These are phyloP conservation scores for Cavenderia fasciculata DNA, from an alignment of 78 protist genomes.

Conservation along the genomic window DNA sequence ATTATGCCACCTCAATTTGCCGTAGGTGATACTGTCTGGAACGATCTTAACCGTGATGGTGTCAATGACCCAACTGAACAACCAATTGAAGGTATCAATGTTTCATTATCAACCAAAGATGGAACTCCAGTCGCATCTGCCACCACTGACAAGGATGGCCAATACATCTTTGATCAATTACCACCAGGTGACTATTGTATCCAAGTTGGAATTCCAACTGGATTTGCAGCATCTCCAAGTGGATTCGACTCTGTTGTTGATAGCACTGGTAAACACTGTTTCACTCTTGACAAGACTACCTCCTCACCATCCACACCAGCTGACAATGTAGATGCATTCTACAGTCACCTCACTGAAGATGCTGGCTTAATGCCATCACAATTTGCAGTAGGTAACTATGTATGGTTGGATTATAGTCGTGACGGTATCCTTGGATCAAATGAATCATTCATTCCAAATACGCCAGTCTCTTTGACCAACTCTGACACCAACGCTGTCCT, in stretches of 20 bases:
- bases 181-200: background rate
- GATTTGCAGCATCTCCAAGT: background rate
- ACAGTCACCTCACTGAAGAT: constrained; percentile 1
- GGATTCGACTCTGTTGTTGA: constrained; percentile 7
- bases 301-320: background rate
- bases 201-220: background rate
- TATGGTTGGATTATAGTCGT: constrained; percentile 19
- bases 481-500: background rate
- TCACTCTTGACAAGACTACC: background rate
- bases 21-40: constrained; percentile 13
- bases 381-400: constrained; percentile 44
- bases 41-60: constrained; percentile 7
- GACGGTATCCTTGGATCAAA: background rate
- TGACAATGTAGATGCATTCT: constrained; percentile 2
- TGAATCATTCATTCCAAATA: background rate
- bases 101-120: background rate
- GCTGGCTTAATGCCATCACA: constrained; percentile 18
- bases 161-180: background rate
- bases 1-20: background rate
- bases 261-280: constrained; percentile 12
- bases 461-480: background rate
- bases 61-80: background rate
- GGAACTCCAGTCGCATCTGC: background rate
- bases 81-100: background rate
- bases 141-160: background rate